Percentiles rank a stretch among this genome's conserved stretches.
These are phyloP conservation scores for Misopates orontium DNA, from an alignment of 257 asterid species.

Conservation along the genomic window DNA sequence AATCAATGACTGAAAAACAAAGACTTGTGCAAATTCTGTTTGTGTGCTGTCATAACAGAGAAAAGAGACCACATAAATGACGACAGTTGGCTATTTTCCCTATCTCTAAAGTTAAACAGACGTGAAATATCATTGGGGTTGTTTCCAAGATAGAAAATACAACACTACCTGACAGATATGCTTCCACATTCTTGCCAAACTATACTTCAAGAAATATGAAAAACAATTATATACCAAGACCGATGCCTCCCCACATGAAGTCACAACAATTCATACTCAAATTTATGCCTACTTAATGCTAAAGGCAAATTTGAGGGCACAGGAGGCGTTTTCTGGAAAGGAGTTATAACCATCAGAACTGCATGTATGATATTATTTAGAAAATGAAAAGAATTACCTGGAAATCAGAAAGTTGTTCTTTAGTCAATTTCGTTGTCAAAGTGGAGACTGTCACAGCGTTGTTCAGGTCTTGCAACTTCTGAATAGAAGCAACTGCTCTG, in stretches of 20 bases:
- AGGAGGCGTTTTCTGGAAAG: neutral
- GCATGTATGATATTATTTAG: neutral
- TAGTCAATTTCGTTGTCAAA: slow-evolving; percentile 64
- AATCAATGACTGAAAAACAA: no score
- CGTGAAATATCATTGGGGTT: no score
- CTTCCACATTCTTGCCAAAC: no score
- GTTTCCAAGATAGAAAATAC: no score
- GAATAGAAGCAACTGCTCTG: slow-evolving; percentile 85
- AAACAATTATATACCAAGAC: no score
- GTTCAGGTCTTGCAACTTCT: slow-evolving; percentile 87
- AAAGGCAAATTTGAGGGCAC: neutral
- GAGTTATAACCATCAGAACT: neutral
- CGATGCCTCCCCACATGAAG: neutral
- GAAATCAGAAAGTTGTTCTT: slow-evolving; percentile 67
- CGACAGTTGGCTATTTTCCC: no score
- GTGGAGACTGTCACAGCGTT: slow-evolving; percentile 78
- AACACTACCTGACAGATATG: no score
- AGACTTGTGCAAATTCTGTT: no score
- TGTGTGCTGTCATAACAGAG: no score
- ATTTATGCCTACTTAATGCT: neutral
- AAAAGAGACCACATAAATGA: no score
- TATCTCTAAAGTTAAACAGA: no score
- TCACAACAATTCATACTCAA: neutral
- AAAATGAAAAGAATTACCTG: slow-evolving; percentile 51
- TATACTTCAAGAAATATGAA: no score